Percentiles rank a stretch among this genome's conserved stretches.
Evolutionary conservation across 306 rosid genomes (phyloP).

Genomic region (Pyrus communis): DNA sequence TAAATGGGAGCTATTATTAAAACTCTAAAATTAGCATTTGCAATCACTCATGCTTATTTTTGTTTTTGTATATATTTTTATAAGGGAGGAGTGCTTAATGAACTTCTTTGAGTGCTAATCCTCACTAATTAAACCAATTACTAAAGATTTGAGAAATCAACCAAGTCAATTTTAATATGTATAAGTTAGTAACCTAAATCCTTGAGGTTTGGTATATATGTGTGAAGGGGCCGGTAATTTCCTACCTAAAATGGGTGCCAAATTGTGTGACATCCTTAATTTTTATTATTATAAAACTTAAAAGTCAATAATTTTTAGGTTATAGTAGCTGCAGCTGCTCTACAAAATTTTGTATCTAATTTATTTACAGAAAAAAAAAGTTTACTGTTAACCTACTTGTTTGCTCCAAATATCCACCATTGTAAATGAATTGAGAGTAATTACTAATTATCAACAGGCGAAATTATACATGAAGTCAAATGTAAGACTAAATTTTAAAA

Average conservation of each 20-base stretch:
- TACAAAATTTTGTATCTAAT: neutral
- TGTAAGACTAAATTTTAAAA: no score
- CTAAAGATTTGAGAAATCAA: no score
- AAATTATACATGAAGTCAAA: no score
- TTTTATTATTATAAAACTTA: neutral
- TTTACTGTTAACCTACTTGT: neutral
- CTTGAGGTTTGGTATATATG: neutral
- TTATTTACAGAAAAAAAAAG: no score
- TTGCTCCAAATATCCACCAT: neutral
- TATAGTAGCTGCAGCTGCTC: neutral
- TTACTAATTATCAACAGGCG: neutral
- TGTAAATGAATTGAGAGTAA: neutral
- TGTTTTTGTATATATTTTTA: no score
- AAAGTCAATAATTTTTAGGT: neutral
- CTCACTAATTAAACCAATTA: neutral
- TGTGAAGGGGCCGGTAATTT: neutral
- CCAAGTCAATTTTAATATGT: neutral
- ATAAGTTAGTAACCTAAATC: neutral
- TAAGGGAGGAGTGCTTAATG: neutral
- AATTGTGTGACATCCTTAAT: neutral
- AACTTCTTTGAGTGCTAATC: neutral
- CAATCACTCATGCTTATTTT: neutral
- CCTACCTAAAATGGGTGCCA: neutral
- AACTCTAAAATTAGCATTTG: neutral
- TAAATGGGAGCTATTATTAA: neutral